Conservation (phyloP, 345 rosid species). For the Linum lewisii region DNA sequence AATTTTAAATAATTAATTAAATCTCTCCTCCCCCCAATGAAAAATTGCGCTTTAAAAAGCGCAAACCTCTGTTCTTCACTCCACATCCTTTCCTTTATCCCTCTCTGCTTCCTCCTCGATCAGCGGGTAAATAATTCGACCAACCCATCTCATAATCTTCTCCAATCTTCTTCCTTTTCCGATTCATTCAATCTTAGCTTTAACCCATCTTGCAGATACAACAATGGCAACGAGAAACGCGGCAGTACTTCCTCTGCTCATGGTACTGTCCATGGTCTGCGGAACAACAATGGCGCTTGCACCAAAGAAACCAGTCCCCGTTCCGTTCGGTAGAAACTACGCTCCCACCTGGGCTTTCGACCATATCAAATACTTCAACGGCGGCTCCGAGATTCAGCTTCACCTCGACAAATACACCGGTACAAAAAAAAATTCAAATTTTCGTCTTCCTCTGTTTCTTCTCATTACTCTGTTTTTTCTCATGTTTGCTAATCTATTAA, state of each 20-base stretch:
- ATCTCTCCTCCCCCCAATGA: neutral
- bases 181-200: neutral
- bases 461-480: neutral
- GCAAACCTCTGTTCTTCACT: neutral
- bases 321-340: conserved; percentile 20
- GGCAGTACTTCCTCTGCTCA: too few relatives aligned
- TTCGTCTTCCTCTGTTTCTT: neutral
- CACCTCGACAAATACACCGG: conserved; percentile 20
- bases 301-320: conserved; percentile 8
- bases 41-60: neutral
- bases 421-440: neutral
- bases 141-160: neutral
- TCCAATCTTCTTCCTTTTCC: neutral
- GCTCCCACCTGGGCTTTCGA: conserved; percentile 22
- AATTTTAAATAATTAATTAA: too few relatives aligned
- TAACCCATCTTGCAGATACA: neutral
- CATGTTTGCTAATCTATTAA: too few relatives aligned
- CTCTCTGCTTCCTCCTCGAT: neutral
- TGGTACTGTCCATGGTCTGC: neutral
- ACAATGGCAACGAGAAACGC: too few relatives aligned
- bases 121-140: too few relatives aligned
- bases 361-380: conserved; percentile 23
- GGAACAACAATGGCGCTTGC: conserved; percentile 1
- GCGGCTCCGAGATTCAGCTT: conserved; percentile 23
- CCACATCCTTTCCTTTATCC: neutral